A percentile compares a stretch with the other conserved stretches of the same genome.
These are phyloP conservation scores for Clonostachys sp. DNA, from an alignment of 2,329 filamentous ascomycete species.

Conservation along the genomic window DNA sequence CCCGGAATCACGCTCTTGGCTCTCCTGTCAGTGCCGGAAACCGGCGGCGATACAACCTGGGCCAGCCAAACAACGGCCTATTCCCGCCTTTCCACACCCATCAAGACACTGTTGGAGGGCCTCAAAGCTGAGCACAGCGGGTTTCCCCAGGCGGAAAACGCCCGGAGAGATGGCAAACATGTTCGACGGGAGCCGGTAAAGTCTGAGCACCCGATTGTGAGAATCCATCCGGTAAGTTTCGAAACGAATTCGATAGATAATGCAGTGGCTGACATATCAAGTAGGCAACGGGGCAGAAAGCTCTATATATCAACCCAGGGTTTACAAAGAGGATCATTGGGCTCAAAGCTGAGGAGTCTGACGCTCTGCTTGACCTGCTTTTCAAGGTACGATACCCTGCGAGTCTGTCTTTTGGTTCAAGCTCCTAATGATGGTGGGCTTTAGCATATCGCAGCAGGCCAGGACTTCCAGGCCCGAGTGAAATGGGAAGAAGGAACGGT, in stretches of 20 bases:
- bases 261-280: slow-evolving; percentile 23
- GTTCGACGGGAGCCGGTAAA: slow-evolving; percentile 58
- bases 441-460: slow-evolving; percentile 53
- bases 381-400: slow-evolving; percentile 56
- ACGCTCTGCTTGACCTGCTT: slow-evolving; percentile 61
- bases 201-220: slow-evolving; percentile 67
- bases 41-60: slow-evolving; percentile 75
- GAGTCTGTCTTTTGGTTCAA: slow-evolving; percentile 32
- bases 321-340: slow-evolving; percentile 68
- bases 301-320: slow-evolving; percentile 65
- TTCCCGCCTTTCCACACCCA: slow-evolving; percentile 66
- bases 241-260: slow-evolving; percentile 20
- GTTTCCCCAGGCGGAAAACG: slow-evolving; percentile 69
- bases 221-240: slow-evolving; percentile 57
- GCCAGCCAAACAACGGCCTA: slow-evolving; percentile 73
- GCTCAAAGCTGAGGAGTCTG: slow-evolving; percentile 64
- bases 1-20: slow-evolving; percentile 67
- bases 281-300: slow-evolving; percentile 65
- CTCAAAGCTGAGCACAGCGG: slow-evolving; percentile 67
- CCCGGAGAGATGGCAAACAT: slow-evolving; percentile 51
- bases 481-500: slow-evolving; percentile 64
- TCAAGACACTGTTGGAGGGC: slow-evolving; percentile 71
- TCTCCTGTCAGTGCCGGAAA: slow-evolving; percentile 60
- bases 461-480: slow-evolving; percentile 70
- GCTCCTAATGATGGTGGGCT: slow-evolving; percentile 29